These are phyloP conservation scores for Podospora australis DNA, from an alignment of 495 filamentous ascomycete genomes.

Conservation along the genomic window DNA sequence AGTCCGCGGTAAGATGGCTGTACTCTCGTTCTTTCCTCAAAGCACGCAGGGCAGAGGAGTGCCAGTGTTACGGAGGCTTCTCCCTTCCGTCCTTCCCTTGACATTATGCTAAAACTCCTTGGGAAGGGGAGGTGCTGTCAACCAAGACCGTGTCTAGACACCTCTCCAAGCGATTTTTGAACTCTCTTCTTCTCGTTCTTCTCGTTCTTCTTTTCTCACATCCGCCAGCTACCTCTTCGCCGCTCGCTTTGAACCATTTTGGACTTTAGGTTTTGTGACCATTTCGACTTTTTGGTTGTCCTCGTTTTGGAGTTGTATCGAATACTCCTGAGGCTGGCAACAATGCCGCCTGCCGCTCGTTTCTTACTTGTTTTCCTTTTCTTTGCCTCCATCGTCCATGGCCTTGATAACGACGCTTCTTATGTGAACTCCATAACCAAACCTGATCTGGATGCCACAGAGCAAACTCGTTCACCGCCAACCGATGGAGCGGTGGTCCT, in stretches of 20 bases:
- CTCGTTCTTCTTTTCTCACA: too few species aligned
- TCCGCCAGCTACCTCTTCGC: not conserved
- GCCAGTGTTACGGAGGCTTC: too few species aligned
- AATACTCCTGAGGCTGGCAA: constrained; percentile 7
- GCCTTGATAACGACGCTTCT: not conserved
- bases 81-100: not conserved
- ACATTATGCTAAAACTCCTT: not conserved
- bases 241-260: constrained; percentile 16
- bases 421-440: too few species aligned
- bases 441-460: not conserved
- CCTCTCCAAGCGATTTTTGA: not conserved
- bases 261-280: constrained; percentile 14
- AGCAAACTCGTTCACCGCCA: not conserved
- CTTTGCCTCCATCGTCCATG: not conserved
- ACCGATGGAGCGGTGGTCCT: not conserved
- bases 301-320: constrained; percentile 16
- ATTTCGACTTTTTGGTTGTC: constrained; percentile 11
- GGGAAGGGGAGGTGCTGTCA: not conserved
- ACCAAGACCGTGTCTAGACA: not conserved
- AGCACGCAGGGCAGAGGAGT: too few species aligned
- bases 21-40: too few species aligned
- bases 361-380: constrained; percentile 5
- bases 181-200: not conserved
- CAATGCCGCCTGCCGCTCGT: constrained; percentile 11
- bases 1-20: too few species aligned